Evolutionary conservation across 2,329 filamentous ascomycete species (phyloP).

Genomic region (Dactylellina cionopaga): DNA sequence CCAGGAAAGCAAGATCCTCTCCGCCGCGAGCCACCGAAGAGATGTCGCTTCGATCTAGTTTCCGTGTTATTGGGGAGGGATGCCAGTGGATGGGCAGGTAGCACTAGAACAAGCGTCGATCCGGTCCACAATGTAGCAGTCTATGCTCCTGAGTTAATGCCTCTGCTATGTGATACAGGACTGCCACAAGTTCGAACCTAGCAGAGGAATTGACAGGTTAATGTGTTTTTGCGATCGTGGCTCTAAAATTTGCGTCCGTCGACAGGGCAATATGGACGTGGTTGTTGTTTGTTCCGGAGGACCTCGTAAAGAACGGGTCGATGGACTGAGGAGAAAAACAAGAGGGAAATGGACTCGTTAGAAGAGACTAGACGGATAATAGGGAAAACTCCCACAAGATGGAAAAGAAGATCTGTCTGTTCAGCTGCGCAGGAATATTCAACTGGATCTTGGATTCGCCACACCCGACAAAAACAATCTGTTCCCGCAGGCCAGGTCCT

Average conservation of each 20-base stretch:
- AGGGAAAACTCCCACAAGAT: conserved; percentile 44
- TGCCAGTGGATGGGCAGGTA: conserved; percentile 27
- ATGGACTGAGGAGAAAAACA: conserved; percentile 27
- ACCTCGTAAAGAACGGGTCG: conserved; percentile 28
- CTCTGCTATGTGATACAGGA: conserved; percentile 29
- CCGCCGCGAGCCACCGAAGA: conserved; percentile 25
- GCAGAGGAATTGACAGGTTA: conserved; percentile 31
- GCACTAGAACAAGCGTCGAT: conserved; percentile 51
- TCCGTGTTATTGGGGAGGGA: conserved; percentile 43
- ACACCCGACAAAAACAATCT: conserved; percentile 42
- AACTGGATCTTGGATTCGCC: conserved; percentile 19
- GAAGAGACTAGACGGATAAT: conserved; percentile 45
- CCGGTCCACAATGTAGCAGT: conserved; percentile 25
- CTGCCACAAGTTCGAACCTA: conserved; percentile 41
- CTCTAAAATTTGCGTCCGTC: conserved; percentile 8
- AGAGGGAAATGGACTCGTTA: conserved; percentile 9
- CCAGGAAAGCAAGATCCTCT: conserved; percentile 26
- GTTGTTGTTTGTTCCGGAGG: conserved; percentile 38
- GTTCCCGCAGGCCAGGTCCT: conserved; percentile 46
- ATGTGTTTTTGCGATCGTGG: conserved; percentile 18
- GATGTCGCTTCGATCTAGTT: conserved; percentile 25
- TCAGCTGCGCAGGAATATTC: conserved; percentile 11
- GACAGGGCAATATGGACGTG: conserved; percentile 45
- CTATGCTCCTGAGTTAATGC: conserved; percentile 32
- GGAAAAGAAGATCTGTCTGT: conserved; percentile 20